Conservation (phyloP, 2,329 filamentous ascomycete genomes). For the Massarina eburnea region DNA sequence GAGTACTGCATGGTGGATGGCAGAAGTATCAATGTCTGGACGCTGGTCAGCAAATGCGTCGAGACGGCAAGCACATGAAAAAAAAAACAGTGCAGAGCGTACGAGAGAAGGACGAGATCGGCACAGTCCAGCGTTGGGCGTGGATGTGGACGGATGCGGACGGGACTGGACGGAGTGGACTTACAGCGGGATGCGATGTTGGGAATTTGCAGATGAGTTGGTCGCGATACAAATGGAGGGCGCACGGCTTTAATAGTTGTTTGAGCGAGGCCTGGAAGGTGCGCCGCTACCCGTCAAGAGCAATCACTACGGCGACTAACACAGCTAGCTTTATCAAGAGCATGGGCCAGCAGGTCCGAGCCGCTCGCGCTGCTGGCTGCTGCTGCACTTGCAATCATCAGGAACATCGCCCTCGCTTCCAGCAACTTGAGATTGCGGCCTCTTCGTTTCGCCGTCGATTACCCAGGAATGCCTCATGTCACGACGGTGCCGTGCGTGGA, state of each 20-base stretch:
- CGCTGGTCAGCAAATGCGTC: constrained; percentile 28
- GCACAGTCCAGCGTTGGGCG: constrained; percentile 3
- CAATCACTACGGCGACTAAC: not conserved
- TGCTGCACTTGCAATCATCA: too few species aligned
- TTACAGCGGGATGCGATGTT: constrained; percentile 16
- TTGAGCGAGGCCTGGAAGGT: constrained; percentile 1
- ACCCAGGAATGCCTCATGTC: too few species aligned
- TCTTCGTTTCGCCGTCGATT: too few species aligned
- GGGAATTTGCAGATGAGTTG: constrained; percentile 2
- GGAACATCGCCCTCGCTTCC: not conserved
- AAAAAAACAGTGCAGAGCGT: not conserved
- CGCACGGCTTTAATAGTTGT: constrained; percentile 15
- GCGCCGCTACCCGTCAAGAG: not conserved
- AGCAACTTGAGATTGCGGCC: not conserved
- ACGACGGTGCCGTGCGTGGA: too few species aligned
- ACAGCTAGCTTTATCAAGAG: not conserved
- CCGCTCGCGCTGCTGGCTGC: not conserved
- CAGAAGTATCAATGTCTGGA: constrained; percentile 42
- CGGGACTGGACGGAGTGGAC: constrained; percentile 3
- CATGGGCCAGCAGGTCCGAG: not conserved
- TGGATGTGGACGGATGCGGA: constrained; percentile 11
- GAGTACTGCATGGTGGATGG: constrained; percentile 50
- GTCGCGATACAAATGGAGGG: constrained; percentile 2
- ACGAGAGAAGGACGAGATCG: not conserved
- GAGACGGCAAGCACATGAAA: constrained; percentile 4